A percentile compares a stretch with the other conserved stretches of the same genome.
phyloP scores from a whole-genome alignment of 495 filamentous ascomycete species.

The Aspergillus ostianus region DNA sequence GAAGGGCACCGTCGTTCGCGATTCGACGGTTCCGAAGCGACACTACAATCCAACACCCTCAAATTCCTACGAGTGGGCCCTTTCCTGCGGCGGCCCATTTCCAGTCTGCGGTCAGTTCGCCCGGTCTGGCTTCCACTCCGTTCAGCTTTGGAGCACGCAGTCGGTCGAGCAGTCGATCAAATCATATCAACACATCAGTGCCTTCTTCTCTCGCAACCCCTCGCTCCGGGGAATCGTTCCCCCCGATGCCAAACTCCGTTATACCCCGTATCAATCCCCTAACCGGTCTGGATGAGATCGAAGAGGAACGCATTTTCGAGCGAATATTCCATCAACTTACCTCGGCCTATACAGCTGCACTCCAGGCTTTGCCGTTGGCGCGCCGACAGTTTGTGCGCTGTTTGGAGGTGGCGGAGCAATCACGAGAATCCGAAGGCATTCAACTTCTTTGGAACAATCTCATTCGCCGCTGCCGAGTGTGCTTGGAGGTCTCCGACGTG shows the following conservation, averaged over 20 bases:
- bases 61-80: slow-evolving; percentile 26
- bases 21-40: slow-evolving; percentile 59
- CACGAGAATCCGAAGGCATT: slow-evolving; percentile 49
- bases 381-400: slow-evolving; percentile 58
- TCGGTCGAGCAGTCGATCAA: slow-evolving; percentile 51
- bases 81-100: slow-evolving; percentile 25
- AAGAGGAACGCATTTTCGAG: slow-evolving; percentile 78
- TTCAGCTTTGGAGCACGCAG: slow-evolving; percentile 41
- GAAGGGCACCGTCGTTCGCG: slow-evolving; percentile 45
- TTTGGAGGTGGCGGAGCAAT: slow-evolving; percentile 45
- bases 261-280: slow-evolving; percentile 49
- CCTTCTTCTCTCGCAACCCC: slow-evolving; percentile 60
- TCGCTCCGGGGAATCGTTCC: slow-evolving; percentile 76
- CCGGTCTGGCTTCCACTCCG: slow-evolving; percentile 33
- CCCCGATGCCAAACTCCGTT: slow-evolving; percentile 48
- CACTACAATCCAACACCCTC: slow-evolving; percentile 59
- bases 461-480: slow-evolving; percentile 61
- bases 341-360: slow-evolving; percentile 62
- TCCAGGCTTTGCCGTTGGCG: slow-evolving; percentile 63
- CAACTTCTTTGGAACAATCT: slow-evolving; percentile 67
- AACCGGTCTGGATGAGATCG: slow-evolving; percentile 59
- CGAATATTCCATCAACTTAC: slow-evolving; percentile 72
- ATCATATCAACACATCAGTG: slow-evolving; percentile 46
- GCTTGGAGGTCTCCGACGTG: slow-evolving; percentile 62
- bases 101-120: slow-evolving; percentile 34